phyloP scores from a whole-genome alignment of 345 rosid species.

The Bruguiera parviflora region DNA sequence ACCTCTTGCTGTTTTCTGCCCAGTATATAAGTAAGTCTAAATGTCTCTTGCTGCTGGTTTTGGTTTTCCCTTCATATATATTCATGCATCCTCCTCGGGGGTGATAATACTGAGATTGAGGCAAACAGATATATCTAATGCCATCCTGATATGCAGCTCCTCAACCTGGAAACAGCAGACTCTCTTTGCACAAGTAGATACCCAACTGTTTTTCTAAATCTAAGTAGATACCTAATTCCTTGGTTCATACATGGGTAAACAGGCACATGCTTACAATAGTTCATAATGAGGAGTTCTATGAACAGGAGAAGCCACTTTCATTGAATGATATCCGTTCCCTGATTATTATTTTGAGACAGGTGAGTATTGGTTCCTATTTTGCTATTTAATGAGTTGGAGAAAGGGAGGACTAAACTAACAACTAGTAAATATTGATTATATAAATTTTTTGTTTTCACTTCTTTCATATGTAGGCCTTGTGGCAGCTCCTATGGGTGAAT shows the following conservation, averaged over 20 bases:
- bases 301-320: slow-evolving; percentile 84
- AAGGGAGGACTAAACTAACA: neutral
- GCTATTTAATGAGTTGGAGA: neutral
- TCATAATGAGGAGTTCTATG: slow-evolving; percentile 96
- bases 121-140: neutral
- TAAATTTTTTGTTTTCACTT: neutral
- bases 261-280: slow-evolving; percentile 98
- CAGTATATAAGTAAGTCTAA: slow-evolving; percentile 82
- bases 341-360: slow-evolving; percentile 84
- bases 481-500: slow-evolving; percentile 91
- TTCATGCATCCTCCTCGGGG: neutral
- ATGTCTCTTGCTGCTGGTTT: slow-evolving; percentile 2
- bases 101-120: neutral
- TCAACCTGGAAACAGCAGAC: no score
- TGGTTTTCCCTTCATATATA: neutral
- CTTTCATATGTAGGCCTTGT: slow-evolving; percentile 60
- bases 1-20: slow-evolving; percentile 93
- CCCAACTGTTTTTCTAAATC: neutral
- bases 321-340: slow-evolving; percentile 71
- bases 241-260: slow-evolving; percentile 28
- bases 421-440: neutral
- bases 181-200: neutral
- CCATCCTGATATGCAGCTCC: neutral
- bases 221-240: slow-evolving; percentile 6
- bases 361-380: slow-evolving; percentile 19